These are phyloP conservation scores for Cyclaneusma minus DNA, from an alignment of 2,329 filamentous ascomycete species.

Conservation along the genomic window DNA sequence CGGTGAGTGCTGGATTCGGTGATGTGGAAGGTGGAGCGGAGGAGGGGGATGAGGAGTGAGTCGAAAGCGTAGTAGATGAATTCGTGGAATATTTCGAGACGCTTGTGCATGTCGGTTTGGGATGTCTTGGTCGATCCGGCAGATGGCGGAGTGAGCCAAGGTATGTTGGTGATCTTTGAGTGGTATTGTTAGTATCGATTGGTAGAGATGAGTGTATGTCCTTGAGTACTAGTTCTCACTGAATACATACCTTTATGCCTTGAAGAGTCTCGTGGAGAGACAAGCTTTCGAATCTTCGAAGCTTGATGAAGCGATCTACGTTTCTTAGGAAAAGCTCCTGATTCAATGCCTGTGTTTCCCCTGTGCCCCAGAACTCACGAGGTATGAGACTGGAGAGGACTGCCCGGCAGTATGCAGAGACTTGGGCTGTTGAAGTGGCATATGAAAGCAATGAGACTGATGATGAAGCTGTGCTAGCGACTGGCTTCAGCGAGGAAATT, in stretches of 20 bases:
- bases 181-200: neutral
- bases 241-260: constrained; percentile 50
- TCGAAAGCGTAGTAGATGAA: constrained; percentile 89
- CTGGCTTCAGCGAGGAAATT: too few species aligned
- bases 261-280: constrained; percentile 66
- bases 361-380: constrained; percentile 54
- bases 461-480: too few species aligned
- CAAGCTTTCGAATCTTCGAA: constrained; percentile 70
- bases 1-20: constrained; percentile 76
- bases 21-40: constrained; percentile 82
- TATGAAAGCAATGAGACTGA: too few species aligned
- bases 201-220: constrained; percentile 5
- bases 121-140: constrained; percentile 40
- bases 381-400: constrained; percentile 61
- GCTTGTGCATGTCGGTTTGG: constrained; percentile 57
- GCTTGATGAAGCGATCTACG: constrained; percentile 61
- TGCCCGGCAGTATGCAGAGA: constrained; percentile 79
- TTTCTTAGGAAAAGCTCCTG: constrained; percentile 42
- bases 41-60: constrained; percentile 73
- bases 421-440: constrained; percentile 49
- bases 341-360: constrained; percentile 40
- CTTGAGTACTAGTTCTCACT: too few species aligned
- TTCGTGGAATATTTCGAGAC: constrained; percentile 65
- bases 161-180: constrained; percentile 44
- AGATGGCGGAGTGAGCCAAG: constrained; percentile 53